Base-by-base conservation (phyloP, 2,329 filamentous ascomycete genomes). In the Colletotrichum brevisporum region DNA sequence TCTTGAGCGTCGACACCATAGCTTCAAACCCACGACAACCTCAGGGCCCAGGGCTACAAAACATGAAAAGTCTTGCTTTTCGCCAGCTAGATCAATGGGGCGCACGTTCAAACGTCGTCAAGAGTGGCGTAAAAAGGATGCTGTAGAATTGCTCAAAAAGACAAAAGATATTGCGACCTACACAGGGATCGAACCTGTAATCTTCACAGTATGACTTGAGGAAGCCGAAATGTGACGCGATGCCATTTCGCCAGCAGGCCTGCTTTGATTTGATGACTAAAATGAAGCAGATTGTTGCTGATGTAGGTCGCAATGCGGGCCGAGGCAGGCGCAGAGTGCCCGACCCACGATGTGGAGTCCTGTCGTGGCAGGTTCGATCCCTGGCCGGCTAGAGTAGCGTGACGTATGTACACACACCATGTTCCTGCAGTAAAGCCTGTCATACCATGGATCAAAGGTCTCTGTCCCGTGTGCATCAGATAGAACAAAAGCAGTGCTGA, bases 201-300 rank as follows among this genome's bases (percentile, higher is more conserved):
- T 69, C 67, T 69, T 69, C 67, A 69, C 55, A 69, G 67, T 56
- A 67, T 69, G 62, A 67, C 62, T 57, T 26, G 63, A 39, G 26
- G 21, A 24, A 66, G 67, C 67, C 67, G 67, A 69, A 69, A 69
- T 69, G 55, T 69, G 67, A 69, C 67, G 67, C 67, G 67, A 69
- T 69, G 67, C 67, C 67, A 69, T 69, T 69, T 69, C 67, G 67
- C 67, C 67, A 69, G 67, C 67, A 69, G 67, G 67, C 67, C 67
- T 51, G 5, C 8, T n/a, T 31, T 48, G 26, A 21, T 36, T 15
- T 45, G 55, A 47, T 69, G 62, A 18, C 16, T 41, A 39, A 6
- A 0, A 0, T 0, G 0, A 0, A 0, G 2, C 8, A 5, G 26
- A 26, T 1, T 24, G 13, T 15, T 6, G 0, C 4, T 6, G 10